Conservation (phyloP, 2,329 filamentous ascomycete species). For the Sclerotinia trifoliorum region DNA sequence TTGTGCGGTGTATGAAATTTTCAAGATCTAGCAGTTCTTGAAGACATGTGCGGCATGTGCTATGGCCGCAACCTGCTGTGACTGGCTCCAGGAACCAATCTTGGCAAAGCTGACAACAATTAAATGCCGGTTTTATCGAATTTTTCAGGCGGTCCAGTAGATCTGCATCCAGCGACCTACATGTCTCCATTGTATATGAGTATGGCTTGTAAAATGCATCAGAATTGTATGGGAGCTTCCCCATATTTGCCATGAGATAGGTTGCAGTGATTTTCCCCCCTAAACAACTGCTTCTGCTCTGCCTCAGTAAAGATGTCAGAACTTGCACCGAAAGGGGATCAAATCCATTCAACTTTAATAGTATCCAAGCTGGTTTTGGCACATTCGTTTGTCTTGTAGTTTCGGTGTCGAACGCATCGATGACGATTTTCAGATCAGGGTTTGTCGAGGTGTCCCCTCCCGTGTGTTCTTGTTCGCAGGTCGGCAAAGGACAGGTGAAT, state of each 20-base stretch:
- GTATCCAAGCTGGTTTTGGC: no score
- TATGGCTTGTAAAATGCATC: not conserved
- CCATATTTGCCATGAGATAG: not conserved
- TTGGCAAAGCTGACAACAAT: conserved; percentile 87
- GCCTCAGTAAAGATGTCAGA: no score
- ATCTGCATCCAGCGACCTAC: conserved; percentile 44
- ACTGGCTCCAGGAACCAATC: conserved; percentile 76
- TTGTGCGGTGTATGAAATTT: conserved; percentile 65
- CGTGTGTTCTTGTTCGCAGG: conserved; percentile 70
- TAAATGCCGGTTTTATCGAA: conserved; percentile 65
- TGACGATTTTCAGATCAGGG: not conserved
- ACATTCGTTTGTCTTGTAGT: no score
- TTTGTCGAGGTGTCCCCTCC: conserved; percentile 36
- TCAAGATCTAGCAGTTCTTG: conserved; percentile 42
- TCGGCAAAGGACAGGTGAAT: conserved; percentile 69
- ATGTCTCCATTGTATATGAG: not conserved
- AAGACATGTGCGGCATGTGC: conserved; percentile 80
- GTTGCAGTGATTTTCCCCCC: not conserved
- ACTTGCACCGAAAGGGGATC: no score
- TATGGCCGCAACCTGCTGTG: conserved; percentile 85
- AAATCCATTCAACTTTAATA: no score
- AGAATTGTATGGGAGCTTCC: not conserved
- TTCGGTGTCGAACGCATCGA: not conserved
- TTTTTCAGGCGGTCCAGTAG: conserved; percentile 61
- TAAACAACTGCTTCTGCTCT: not conserved